phyloP scores from a whole-genome alignment of 257 asterid genomes.

The Solanum pinnatisectum region DNA sequence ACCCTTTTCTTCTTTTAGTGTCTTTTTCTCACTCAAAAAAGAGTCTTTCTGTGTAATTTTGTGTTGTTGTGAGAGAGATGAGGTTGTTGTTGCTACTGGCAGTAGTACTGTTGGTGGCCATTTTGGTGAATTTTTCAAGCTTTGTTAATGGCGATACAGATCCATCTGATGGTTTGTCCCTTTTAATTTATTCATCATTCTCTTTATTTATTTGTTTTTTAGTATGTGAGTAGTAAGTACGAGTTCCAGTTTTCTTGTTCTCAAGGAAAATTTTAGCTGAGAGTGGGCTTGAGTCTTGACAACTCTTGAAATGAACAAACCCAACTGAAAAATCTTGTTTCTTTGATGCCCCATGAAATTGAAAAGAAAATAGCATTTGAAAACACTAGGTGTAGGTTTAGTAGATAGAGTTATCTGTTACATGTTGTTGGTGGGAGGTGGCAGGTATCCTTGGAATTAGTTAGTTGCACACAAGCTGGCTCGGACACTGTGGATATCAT shows the following conservation, averaged over 20 bases:
- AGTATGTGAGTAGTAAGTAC: neutral
- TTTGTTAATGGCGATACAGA: slow-evolving; percentile 46
- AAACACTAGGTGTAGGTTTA: neutral
- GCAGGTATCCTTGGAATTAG: neutral
- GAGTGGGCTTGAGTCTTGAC: neutral
- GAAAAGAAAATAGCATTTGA: neutral
- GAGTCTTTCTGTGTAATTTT: neutral
- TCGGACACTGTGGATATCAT: neutral
- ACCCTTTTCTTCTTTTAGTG: neutral
- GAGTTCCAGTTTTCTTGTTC: neutral
- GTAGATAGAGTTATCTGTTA: neutral
- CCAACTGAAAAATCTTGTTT: neutral
- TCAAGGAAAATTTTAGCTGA: neutral
- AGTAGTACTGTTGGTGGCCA: slow-evolving; percentile 36
- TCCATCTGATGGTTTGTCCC: slow-evolving; percentile 48
- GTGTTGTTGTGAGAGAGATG: neutral
- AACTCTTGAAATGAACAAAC: neutral
- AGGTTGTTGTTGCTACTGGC: neutral
- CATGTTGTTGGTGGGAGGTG: neutral
- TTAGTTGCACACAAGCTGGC: neutral
- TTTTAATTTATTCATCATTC: neutral
- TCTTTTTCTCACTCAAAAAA: neutral
- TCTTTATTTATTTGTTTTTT: neutral
- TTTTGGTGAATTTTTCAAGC: slow-evolving; percentile 17
- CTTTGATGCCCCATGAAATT: neutral